Evolutionary conservation across 306 rosid genomes (phyloP).

Genomic region (Canavalia gladiata): DNA sequence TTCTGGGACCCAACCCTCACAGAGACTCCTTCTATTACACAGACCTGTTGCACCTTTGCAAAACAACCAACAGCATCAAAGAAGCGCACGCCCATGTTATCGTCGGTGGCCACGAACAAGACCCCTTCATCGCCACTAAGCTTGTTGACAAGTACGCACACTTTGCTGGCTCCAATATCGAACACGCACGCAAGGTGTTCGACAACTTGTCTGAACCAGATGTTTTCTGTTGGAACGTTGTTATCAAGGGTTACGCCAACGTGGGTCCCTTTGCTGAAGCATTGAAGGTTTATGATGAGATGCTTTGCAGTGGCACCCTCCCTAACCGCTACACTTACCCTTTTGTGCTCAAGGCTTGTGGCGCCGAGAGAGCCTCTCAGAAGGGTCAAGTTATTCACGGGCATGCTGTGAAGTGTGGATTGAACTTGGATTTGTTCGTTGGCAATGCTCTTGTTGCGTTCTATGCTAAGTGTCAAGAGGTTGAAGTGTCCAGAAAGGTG

Average conservation of each 20-base stretch:
- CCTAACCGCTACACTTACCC: slow-evolving; percentile 74
- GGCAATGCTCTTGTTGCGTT: slow-evolving; percentile 70
- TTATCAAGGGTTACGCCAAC: slow-evolving; percentile 77
- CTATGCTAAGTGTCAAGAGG: slow-evolving; percentile 66
- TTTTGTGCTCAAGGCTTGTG: slow-evolving; percentile 81
- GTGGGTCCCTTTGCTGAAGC: slow-evolving; percentile 72
- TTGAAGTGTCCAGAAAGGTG: slow-evolving; percentile 61
- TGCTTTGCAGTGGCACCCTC: slow-evolving; percentile 56
- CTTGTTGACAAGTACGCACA: slow-evolving; percentile 64
- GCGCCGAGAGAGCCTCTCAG: slow-evolving; percentile 56
- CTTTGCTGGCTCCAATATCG: slow-evolving; percentile 40
- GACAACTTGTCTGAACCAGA: slow-evolving; percentile 74
- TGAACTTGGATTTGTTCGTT: slow-evolving; percentile 70
- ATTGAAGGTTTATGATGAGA: slow-evolving; percentile 56
- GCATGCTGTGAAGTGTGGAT: slow-evolving; percentile 67
- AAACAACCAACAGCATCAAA: slow-evolving; percentile 48
- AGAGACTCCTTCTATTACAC: slow-evolving; percentile 58
- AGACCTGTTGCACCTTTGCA: slow-evolving; percentile 56
- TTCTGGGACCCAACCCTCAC: slow-evolving; percentile 38
- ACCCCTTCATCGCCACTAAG: slow-evolving; percentile 67
- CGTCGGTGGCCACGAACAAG: slow-evolving; percentile 59
- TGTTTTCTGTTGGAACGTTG: slow-evolving; percentile 75
- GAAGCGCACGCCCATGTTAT: slow-evolving; percentile 72
- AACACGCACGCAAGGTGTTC: slow-evolving; percentile 73
- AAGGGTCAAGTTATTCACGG: slow-evolving; percentile 75